Percentiles rank a stretch among this genome's conserved stretches.
phyloP scores from a whole-genome alignment of 805 yeast genomes.

The Suhomyces canberraensis region DNA sequence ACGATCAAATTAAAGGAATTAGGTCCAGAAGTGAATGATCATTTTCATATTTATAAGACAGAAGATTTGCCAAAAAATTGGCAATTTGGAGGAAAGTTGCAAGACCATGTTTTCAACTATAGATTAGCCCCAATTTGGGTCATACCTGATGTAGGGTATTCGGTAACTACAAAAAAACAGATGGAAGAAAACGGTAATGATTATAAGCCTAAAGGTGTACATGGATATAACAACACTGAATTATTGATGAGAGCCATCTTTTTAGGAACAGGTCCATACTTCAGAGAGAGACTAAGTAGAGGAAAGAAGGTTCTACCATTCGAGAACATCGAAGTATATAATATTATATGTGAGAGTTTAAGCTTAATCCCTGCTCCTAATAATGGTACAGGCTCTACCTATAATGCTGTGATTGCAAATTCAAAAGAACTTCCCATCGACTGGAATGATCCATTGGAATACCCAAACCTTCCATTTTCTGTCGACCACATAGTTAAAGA shows the following conservation, averaged over 20 bases:
- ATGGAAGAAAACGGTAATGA: conserved; percentile 47
- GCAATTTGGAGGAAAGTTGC: conserved; percentile 48
- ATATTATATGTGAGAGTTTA: conserved; percentile 67
- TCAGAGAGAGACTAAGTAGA: conserved; percentile 36
- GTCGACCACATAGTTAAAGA: conserved; percentile 43
- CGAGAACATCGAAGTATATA: conserved; percentile 68
- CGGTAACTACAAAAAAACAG: conserved; percentile 58
- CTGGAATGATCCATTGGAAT: conserved; percentile 48
- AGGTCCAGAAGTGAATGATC: conserved; percentile 12
- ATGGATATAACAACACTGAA: conserved; percentile 79
- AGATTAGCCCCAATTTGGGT: conserved; percentile 86
- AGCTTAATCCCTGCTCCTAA: conserved; percentile 49
- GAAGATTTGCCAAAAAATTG: conserved; percentile 55
- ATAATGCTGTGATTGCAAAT: conserved; percentile 15
- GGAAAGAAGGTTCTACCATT: conserved; percentile 54
- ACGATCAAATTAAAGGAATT: conserved; percentile 22
- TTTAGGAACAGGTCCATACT: conserved; percentile 78
- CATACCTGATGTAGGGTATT: conserved; percentile 78
- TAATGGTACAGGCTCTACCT: conserved; percentile 46
- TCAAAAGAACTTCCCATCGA: conserved; percentile 30
- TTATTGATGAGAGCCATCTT: conserved; percentile 82
- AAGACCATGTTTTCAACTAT: conserved; percentile 42
- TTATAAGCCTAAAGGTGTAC: conserved; percentile 71
- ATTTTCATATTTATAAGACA: conserved; percentile 47
- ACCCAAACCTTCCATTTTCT: conserved; percentile 50